Base-by-base conservation (phyloP, 345 rosid species). In the Populus alba region DNA sequence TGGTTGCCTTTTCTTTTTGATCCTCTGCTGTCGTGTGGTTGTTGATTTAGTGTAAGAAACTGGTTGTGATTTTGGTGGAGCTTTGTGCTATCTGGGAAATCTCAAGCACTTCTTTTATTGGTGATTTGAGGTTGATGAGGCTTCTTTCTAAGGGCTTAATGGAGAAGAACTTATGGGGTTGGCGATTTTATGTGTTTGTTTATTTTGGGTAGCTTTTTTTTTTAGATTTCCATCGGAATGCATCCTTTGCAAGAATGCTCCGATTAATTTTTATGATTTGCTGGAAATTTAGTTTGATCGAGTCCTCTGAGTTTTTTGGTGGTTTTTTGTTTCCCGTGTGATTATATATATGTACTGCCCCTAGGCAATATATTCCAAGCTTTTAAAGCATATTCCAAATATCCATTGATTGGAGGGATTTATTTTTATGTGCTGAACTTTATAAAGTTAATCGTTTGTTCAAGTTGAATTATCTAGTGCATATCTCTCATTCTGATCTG, bases 161-260 rank as follows among this genome's bases (percentile, higher is more conserved):
- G 68, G 3, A 8, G 66, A 65, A 37, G 3, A 67, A 51, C 76
- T 38, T 78, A 11, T 31, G 70, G 66, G 79, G 27, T 72, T 72
- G 66, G 39, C 18, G 33, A 61, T 23, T 23, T 37, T 63, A 47
- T 35, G 6, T 75, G 31, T 37, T n/a, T 43, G 9, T 72, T 77
- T 77, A 27, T 43, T 49, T 15, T 39, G 66, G 66, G 29, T 59
- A 22, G 22, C 53, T 41, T 63, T 65, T 78, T 78, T 55, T 11
- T 49, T 75, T 33, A 33, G 18, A 29, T 22, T 68, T 37, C 8
- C 38, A 8, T 13, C 5, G 27, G 17, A 63, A 74, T 41, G 25
- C 33, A 7, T 49, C 25, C 27, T 13, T 76, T 33, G 3, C 22
- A 68, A 22, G 68, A 57, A 41, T 45, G n/a, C 35, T 57, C 25